A percentile compares a stretch with the other conserved stretches of the same genome.
These are phyloP conservation scores for Solanum clarkiae DNA, from an alignment of 257 asterid genomes.

Conservation along the genomic window DNA sequence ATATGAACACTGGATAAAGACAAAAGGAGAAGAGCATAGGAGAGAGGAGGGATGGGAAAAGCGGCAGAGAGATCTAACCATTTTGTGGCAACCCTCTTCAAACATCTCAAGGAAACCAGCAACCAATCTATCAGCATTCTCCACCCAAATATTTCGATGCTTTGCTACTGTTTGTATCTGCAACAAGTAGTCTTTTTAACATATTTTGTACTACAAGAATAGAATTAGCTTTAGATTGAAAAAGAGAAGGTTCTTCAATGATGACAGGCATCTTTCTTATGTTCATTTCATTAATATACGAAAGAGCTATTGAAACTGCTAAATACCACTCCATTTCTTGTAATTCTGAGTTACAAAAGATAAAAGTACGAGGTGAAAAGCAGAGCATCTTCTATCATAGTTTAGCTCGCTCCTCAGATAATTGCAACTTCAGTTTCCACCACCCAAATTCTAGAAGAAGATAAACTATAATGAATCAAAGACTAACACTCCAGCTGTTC, in stretches of 20 bases:
- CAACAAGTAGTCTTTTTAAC: background rate
- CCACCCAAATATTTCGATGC: conserved; percentile 45
- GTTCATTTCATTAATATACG: background rate
- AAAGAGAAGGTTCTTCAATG: background rate
- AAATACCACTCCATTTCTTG: background rate
- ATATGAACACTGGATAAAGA: background rate
- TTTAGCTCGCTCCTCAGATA: background rate
- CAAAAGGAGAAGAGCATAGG: background rate
- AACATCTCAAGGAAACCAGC: conserved; percentile 62
- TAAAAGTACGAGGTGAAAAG: background rate
- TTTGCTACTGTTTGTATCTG: conserved; percentile 50
- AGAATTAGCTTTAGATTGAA: background rate
- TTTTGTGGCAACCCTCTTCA: conserved; percentile 43
- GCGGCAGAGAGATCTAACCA: conserved; percentile 9
- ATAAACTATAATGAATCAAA: background rate
- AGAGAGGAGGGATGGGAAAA: background rate
- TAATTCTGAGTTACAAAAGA: background rate
- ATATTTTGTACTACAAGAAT: background rate
- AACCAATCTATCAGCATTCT: conserved; percentile 49
- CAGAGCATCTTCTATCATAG: background rate
- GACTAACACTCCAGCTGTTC: background rate
- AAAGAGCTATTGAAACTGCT: background rate
- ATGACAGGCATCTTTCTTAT: background rate
- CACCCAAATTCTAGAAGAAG: background rate
- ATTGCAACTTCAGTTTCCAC: background rate